Conservation (phyloP, 2,329 filamentous ascomycete genomes). For the Fusarium miscanthi region DNA sequence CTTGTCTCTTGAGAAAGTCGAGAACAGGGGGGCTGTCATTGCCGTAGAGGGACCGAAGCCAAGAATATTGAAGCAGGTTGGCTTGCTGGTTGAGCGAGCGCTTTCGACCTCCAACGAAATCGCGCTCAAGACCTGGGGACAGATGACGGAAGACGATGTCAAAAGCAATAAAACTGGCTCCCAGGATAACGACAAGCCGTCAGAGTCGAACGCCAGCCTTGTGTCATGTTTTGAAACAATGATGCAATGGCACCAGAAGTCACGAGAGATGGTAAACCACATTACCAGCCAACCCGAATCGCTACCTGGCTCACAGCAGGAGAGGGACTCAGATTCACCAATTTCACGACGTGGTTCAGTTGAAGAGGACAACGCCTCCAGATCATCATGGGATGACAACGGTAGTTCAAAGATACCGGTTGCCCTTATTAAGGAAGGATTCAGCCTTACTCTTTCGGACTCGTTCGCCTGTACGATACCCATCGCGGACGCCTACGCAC, state of each 20-base stretch:
- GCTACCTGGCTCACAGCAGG: slow-evolving; percentile 15
- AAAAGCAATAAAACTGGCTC: slow-evolving; percentile 15
- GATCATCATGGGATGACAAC: slow-evolving; percentile 10
- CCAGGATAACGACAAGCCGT: slow-evolving; percentile 26
- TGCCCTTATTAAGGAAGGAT: slow-evolving; percentile 80
- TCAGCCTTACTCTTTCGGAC: slow-evolving; percentile 83
- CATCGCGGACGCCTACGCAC: slow-evolving; percentile 80
- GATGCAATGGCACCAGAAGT: slow-evolving; percentile 79
- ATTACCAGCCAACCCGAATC: slow-evolving; percentile 50
- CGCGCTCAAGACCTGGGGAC: slow-evolving; percentile 58
- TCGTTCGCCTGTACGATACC: slow-evolving; percentile 78
- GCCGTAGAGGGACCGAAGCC: slow-evolving; percentile 80
- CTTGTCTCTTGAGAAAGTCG: slow-evolving; percentile 39
- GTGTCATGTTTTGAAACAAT: slow-evolving; percentile 75
- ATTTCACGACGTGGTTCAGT: slow-evolving; percentile 22
- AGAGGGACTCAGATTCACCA: slow-evolving; percentile 8
- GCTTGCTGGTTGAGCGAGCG: slow-evolving; percentile 72
- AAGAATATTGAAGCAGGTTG: slow-evolving; percentile 64
- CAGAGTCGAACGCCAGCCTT: slow-evolving; percentile 55
- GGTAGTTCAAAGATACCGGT: slow-evolving; percentile 65
- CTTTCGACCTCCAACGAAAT: slow-evolving; percentile 60
- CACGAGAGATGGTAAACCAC: slow-evolving; percentile 72
- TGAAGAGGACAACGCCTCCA: slow-evolving; percentile 10
- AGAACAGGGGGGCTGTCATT: slow-evolving; percentile 80
- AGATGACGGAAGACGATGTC: slow-evolving; percentile 44